A percentile compares a stretch with the other conserved stretches of the same genome.
Conservation (phyloP, 768 basidiomycete genomes). For the Boletus subparvulus region DNA sequence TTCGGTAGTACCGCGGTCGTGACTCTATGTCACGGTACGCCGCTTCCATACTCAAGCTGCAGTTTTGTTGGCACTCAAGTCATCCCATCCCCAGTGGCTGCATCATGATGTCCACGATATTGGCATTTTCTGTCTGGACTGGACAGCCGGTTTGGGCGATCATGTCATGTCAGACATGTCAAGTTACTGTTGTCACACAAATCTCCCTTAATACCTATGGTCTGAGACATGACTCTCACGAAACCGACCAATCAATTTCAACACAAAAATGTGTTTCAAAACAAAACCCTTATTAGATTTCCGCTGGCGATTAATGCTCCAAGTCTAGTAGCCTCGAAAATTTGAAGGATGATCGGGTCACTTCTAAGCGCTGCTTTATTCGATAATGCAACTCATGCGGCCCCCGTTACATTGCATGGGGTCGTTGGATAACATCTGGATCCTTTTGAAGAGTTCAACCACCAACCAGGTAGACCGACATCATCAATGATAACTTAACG, state of each 20-base stretch:
- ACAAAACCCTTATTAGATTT: not conserved
- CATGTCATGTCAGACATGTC: too few relatives aligned
- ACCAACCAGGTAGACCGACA: constrained; percentile 26
- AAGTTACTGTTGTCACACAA: too few relatives aligned
- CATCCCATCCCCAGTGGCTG: not conserved
- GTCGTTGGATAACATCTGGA: not conserved
- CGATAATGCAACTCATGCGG: not conserved
- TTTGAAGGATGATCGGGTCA: not conserved
- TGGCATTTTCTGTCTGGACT: too few relatives aligned
- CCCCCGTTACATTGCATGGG: not conserved
- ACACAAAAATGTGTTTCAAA: not conserved
- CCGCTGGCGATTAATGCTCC: not conserved
- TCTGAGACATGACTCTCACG: too few relatives aligned
- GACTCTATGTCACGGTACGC: too few relatives aligned
- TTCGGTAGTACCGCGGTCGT: too few relatives aligned
- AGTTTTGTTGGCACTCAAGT: too few relatives aligned
- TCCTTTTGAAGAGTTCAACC: not conserved
- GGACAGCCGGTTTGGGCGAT: too few relatives aligned
- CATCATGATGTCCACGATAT: not conserved
- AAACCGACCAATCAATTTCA: not conserved
- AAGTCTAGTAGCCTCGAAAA: not conserved
- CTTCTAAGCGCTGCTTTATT: not conserved
- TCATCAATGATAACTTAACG: constrained; percentile 34
- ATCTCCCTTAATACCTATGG: too few relatives aligned
- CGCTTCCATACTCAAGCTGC: too few relatives aligned